These are phyloP conservation scores for Lodderomyces theae DNA, from an alignment of 1,139 yeast genomes.

Conservation along the genomic window DNA sequence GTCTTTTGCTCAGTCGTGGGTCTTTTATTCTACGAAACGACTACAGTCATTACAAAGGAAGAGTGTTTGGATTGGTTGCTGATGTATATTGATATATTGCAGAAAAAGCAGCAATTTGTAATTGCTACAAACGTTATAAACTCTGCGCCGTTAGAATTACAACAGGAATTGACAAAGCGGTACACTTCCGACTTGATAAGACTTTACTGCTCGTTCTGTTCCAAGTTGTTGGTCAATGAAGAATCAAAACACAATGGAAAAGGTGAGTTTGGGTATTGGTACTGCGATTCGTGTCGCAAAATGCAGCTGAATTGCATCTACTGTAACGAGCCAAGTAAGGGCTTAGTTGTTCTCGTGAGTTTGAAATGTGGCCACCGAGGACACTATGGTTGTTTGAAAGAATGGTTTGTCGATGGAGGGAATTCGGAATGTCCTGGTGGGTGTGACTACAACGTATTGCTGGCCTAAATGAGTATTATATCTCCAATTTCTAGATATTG, in stretches of 20 bases:
- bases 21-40: constrained; percentile 48
- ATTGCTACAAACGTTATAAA: constrained; percentile 59
- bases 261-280: constrained; percentile 68
- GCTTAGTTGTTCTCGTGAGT: constrained; percentile 61
- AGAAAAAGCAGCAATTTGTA: constrained; percentile 51
- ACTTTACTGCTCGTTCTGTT: constrained; percentile 68
- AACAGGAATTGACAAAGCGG: constrained; percentile 40
- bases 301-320: constrained; percentile 70
- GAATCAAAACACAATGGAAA: constrained; percentile 40
- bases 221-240: constrained; percentile 63
- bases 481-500: constrained; percentile 41
- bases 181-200: constrained; percentile 51
- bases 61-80: constrained; percentile 52
- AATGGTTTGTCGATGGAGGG: constrained; percentile 70
- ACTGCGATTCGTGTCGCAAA: constrained; percentile 68
- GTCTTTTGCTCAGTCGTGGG: constrained; percentile 61
- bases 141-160: constrained; percentile 34
- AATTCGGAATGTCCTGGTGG: constrained; percentile 83
- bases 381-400: constrained; percentile 74
- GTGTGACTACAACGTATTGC: constrained; percentile 33
- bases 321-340: constrained; percentile 77
- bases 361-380: constrained; percentile 85
- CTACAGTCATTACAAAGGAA: constrained; percentile 16
- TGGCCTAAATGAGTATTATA: constrained; percentile 31
- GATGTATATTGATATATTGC: constrained; percentile 56